Conservation (phyloP, 208 protist species). For the Trypanosoma boissoni region DNA sequence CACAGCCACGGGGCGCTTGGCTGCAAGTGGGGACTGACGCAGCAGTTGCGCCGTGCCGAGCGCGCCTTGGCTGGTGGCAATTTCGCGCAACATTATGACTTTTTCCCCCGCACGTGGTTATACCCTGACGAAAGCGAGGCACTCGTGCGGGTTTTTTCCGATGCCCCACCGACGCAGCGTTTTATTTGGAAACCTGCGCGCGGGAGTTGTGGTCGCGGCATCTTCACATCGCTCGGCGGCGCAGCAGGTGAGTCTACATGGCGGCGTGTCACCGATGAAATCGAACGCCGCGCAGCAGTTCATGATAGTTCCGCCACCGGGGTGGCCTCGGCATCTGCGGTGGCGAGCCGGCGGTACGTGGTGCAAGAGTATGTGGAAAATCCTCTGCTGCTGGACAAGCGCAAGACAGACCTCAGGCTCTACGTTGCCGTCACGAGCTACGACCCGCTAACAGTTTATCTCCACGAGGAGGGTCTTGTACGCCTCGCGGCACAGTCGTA, state of each 20-base stretch:
- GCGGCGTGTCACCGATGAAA: slow-evolving; percentile 46
- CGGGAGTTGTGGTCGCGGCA: slow-evolving; percentile 89
- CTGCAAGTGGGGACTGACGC: slow-evolving; percentile 82
- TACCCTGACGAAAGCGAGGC: slow-evolving; percentile 68
- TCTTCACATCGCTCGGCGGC: slow-evolving; percentile 66
- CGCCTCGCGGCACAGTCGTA: slow-evolving; percentile 93
- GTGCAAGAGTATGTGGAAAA: slow-evolving; percentile 94
- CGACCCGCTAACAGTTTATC: slow-evolving; percentile 87
- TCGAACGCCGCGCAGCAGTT: slow-evolving; percentile 38
- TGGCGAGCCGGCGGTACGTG: slow-evolving; percentile 58
- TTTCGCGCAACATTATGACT: slow-evolving; percentile 35
- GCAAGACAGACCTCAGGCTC: slow-evolving; percentile 95
- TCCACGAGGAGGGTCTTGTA: slow-evolving; percentile 93
- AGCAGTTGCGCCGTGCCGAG: slow-evolving; percentile 30
- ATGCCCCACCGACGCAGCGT: slow-evolving; percentile 22
- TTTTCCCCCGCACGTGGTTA: slow-evolving; percentile 79
- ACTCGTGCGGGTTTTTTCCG: slow-evolving; percentile 39
- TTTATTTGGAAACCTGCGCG: slow-evolving; percentile 92
- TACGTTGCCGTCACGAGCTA: slow-evolving; percentile 93
- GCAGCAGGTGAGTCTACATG: slow-evolving; percentile 35
- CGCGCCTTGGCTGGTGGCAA: slow-evolving; percentile 8
- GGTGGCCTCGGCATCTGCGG: slow-evolving; percentile 1
- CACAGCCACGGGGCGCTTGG: slow-evolving; percentile 74
- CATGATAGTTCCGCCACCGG: background rate
- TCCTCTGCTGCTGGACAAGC: slow-evolving; percentile 90